A percentile compares a stretch with the other conserved stretches of the same genome.
phyloP scores from a whole-genome alignment of 1,284 basidiomycete species.

The Marasmius sp. region DNA sequence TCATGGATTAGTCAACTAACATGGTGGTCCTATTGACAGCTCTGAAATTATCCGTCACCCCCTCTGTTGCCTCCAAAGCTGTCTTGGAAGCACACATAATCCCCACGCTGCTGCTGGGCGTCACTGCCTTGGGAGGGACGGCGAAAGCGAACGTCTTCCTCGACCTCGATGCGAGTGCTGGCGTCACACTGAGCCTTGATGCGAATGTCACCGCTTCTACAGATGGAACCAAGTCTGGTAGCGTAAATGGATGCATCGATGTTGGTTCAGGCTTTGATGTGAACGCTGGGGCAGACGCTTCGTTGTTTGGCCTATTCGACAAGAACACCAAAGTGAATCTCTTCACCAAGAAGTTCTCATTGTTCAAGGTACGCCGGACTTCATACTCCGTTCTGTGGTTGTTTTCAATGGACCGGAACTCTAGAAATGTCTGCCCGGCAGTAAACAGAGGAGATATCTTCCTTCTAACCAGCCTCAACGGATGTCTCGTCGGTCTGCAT shows the following conservation, averaged over 20 bases:
- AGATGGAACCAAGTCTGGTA: background rate
- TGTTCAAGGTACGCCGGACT: slow-evolving; percentile 1
- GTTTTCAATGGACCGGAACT: background rate
- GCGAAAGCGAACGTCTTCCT: slow-evolving; percentile 37
- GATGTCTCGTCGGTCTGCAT: background rate
- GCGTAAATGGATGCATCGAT: background rate
- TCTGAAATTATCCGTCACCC: slow-evolving; percentile 33
- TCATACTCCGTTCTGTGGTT: background rate
- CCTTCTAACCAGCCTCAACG: background rate
- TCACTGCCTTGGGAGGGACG: slow-evolving; percentile 33
- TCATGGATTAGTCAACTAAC: background rate
- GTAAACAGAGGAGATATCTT: background rate
- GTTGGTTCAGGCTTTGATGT: slow-evolving; percentile 5
- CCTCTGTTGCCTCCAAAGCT: slow-evolving; percentile 31
- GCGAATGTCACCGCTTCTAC: slow-evolving; percentile 10
- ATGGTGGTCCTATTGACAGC: slow-evolving; percentile 19
- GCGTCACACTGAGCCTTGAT: slow-evolving; percentile 27
- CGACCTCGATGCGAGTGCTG: slow-evolving; percentile 36
- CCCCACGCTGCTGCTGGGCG: slow-evolving; percentile 37
- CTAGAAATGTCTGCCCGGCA: background rate
- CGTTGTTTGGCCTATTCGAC: slow-evolving; percentile 11
- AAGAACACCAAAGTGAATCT: slow-evolving; percentile 9
- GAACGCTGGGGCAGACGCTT: slow-evolving; percentile 11
- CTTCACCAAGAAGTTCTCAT: slow-evolving; percentile 9
- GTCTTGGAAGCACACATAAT: slow-evolving; percentile 41